Conservation (phyloP, 495 filamentous ascomycete species). For the Annulohypoxylon maeteangense region DNA sequence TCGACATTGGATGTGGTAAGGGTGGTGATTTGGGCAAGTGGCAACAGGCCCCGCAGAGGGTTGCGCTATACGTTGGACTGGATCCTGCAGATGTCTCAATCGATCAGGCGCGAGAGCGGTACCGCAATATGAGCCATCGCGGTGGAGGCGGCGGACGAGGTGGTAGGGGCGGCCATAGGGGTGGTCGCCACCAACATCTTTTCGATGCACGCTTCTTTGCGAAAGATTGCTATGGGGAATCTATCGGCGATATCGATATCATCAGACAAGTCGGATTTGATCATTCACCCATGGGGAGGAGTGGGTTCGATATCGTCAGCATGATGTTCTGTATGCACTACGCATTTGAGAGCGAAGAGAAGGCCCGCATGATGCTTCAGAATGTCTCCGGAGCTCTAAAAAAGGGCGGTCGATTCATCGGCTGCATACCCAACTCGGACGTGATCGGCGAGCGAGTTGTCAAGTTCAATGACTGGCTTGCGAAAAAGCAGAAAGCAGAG, state of each 20-base stretch:
- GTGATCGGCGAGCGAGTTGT: slow-evolving; percentile 75
- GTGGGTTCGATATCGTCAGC: slow-evolving; percentile 93
- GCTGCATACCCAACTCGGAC: slow-evolving; percentile 93
- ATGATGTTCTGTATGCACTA: slow-evolving; percentile 99
- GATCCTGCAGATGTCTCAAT: slow-evolving; percentile 94
- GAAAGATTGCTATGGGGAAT: slow-evolving; percentile 89
- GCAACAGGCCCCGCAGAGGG: slow-evolving; percentile 85
- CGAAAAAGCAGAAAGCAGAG: slow-evolving; percentile 62
- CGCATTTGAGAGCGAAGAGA: slow-evolving; percentile 90
- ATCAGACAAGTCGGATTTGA: slow-evolving; percentile 88
- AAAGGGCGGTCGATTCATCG: slow-evolving; percentile 93
- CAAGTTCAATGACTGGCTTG: slow-evolving; percentile 65
- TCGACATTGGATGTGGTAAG: slow-evolving; percentile 97
- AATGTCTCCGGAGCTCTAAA: slow-evolving; percentile 91
- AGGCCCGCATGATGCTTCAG: slow-evolving; percentile 88
- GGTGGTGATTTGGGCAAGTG: slow-evolving; percentile 96
- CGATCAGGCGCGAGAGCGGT: slow-evolving; percentile 86
- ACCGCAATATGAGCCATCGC: slow-evolving; percentile 71
- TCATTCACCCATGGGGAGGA: slow-evolving; percentile 65
- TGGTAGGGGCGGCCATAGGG: slow-evolving; percentile 56
- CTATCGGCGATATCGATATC: slow-evolving; percentile 78
- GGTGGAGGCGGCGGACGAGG: slow-evolving; percentile 69
- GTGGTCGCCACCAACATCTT: slow-evolving; percentile 58
- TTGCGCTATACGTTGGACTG: slow-evolving; percentile 89
- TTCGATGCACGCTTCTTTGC: slow-evolving; percentile 88